Evolutionary conservation across 768 basidiomycete genomes (phyloP).

Genomic region (Trametes meyenii): DNA sequence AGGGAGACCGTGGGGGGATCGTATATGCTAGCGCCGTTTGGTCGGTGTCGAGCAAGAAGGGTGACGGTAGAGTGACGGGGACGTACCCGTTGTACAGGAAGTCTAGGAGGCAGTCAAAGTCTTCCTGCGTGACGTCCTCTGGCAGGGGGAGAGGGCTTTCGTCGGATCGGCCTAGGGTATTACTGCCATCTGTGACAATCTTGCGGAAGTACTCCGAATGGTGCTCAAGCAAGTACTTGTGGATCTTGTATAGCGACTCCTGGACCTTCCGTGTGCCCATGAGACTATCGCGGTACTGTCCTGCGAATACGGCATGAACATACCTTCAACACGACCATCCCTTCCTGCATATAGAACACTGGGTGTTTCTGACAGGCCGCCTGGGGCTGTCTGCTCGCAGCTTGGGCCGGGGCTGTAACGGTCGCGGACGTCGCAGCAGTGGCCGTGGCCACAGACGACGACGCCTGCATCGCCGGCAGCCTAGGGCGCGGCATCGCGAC

Average conservation of each 20-base stretch:
- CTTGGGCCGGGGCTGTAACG: not conserved
- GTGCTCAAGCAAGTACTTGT: conserved; percentile 41
- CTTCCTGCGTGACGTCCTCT: conserved; percentile 31
- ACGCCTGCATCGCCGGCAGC: not conserved
- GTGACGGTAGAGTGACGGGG: not conserved
- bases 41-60: not conserved
- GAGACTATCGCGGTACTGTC: not conserved
- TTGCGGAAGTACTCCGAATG: conserved; percentile 41
- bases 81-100: conserved; percentile 44
- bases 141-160: conserved; percentile 39
- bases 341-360: conserved; percentile 25
- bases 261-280: conserved; percentile 37
- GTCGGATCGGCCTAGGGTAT: conserved; percentile 32
- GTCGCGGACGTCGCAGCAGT: not conserved
- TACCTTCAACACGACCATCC: conserved; percentile 24
- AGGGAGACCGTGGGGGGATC: conserved; percentile 25
- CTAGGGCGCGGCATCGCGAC: conserved; percentile 13
- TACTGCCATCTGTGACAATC: conserved; percentile 33
- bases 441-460: not conserved
- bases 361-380: conserved; percentile 8
- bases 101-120: conserved; percentile 42
- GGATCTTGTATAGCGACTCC: conserved; percentile 43
- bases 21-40: conserved; percentile 17
- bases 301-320: not conserved
- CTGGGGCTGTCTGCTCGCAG: not conserved